Base-by-base conservation (phyloP, 495 filamentous ascomycete genomes). In the Penicillium paxilli region DNA sequence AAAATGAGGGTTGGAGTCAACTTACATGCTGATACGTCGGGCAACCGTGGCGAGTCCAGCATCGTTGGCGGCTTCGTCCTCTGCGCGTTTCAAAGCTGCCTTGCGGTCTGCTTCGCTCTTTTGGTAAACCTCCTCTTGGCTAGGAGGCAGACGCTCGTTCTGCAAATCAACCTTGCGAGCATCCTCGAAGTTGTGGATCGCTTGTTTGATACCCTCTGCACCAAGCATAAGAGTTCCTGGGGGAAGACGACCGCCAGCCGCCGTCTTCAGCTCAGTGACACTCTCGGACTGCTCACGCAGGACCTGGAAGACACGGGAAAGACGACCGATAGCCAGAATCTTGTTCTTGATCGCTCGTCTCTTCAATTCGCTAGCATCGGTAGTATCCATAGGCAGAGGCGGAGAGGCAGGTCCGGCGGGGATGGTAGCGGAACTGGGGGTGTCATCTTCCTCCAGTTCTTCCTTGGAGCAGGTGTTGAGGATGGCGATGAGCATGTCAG, bases 401-500 rank as follows among this genome's bases (percentile, higher is more conserved):
- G 91, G 90, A 2, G 91, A 93, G 1, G 84, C 65, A 0, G 89
- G 86, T 9, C 83, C 89, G 10, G 76, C 71, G 30, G 20, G 41
- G 20, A 24, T 25, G 2, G 30, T 53, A 12, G 77, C 63, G 11
- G 83, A 83, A 12, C 78, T 77, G 3, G 87, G 83, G 0, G 88
- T 90, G 20, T 96, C 92, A 47, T 93, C 88, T 59, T 93, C 88
- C 57, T 87, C 81, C 20, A 98, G 85, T 67, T 98, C 94, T 60
- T 98, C 94, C 67, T 98, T 95, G 25, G 95, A 96, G 79, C 92
- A 96, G 51, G 89, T 97, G 75, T 95, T 96, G 59, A 98, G 82
- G 65, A 98, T 98, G 33, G 92, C 94, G 63, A 98, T 97, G 38
- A 98, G 84, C 94, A 98, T 98, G 64, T 98, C 94, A 25, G 94